Conservation (phyloP, 2,329 filamentous ascomycete species). For the Cladosporium phlei region DNA sequence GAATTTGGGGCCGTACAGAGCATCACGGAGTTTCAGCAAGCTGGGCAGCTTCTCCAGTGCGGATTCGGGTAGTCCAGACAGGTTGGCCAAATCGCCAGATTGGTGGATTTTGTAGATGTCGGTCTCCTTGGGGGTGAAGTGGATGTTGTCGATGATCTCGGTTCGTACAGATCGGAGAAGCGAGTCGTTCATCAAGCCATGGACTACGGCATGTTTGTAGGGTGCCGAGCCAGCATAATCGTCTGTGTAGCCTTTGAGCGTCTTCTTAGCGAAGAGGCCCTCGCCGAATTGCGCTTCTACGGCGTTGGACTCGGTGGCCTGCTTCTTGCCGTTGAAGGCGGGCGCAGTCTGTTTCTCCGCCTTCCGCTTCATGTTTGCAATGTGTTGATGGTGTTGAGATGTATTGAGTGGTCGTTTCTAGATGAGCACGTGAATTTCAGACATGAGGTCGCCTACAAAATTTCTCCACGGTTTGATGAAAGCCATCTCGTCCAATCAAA, state of each 20-base stretch:
- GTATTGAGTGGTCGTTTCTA: no score
- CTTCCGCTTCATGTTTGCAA: slow-evolving; percentile 40
- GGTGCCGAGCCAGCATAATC: slow-evolving; percentile 62
- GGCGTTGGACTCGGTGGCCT: slow-evolving; percentile 31
- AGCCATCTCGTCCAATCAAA: slow-evolving; percentile 8
- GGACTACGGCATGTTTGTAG: slow-evolving; percentile 92
- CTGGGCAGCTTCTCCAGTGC: slow-evolving; percentile 83
- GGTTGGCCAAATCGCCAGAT: slow-evolving; percentile 92
- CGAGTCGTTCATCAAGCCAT: slow-evolving; percentile 69
- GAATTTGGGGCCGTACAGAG: slow-evolving; percentile 85
- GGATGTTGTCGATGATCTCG: slow-evolving; percentile 85
- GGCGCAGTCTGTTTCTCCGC: slow-evolving; percentile 28
- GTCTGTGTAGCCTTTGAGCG: slow-evolving; percentile 55
- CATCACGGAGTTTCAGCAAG: slow-evolving; percentile 85
- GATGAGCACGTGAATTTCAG: no score
- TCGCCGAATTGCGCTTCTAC: slow-evolving; percentile 57
- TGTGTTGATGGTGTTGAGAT: neutral
- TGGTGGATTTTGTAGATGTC: slow-evolving; percentile 99
- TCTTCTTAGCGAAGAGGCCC: slow-evolving; percentile 59
- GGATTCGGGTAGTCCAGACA: slow-evolving; percentile 85
- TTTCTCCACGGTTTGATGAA: no score
- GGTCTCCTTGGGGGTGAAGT: slow-evolving; percentile 97
- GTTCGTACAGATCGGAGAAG: slow-evolving; percentile 80
- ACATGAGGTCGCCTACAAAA: slow-evolving; percentile 13
- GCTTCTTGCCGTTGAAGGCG: slow-evolving; percentile 38